These are phyloP conservation scores for Zhuliangozyma blackwelliae DNA, from an alignment of 1,139 yeast genomes.

Conservation along the genomic window DNA sequence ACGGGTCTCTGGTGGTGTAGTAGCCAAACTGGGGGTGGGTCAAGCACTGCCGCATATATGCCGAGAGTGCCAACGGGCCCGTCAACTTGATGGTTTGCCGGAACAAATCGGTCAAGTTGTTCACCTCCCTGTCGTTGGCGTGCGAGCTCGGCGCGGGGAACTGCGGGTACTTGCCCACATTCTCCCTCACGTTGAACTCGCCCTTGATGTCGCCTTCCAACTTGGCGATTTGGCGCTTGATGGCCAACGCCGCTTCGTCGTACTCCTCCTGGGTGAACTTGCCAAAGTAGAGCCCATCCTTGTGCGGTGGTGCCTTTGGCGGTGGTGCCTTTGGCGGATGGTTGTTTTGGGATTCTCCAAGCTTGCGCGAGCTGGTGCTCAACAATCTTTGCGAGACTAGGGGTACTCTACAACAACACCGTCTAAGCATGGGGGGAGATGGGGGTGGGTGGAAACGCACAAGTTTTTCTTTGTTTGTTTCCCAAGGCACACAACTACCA, in stretches of 20 bases:
- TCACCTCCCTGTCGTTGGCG: conserved; percentile 15
- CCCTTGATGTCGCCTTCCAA: conserved; percentile 40
- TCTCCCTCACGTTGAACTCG: conserved; percentile 32
- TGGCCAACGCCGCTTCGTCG: conserved; percentile 32
- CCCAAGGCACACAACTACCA: too few relatives aligned
- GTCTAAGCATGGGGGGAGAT: too few relatives aligned
- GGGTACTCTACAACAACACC: too few relatives aligned
- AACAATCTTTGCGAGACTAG: too few relatives aligned
- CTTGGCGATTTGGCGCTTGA: conserved; percentile 30
- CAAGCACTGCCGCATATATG: conserved; percentile 79
- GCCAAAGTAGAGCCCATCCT: conserved; percentile 21
- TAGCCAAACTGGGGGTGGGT: conserved; percentile 78
- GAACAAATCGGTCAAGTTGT: conserved; percentile 38
- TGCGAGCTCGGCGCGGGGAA: conserved; percentile 23
- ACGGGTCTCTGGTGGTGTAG: conserved; percentile 73
- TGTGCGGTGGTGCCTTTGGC: conserved; percentile 7
- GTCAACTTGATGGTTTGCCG: conserved; percentile 58
- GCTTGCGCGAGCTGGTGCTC: too few relatives aligned
- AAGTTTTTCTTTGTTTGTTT: too few relatives aligned
- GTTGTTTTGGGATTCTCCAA: too few relatives aligned
- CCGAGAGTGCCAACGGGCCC: conserved; percentile 72
- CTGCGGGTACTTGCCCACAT: conserved; percentile 32
- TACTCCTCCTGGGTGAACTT: conserved; percentile 40
- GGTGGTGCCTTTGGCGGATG: not conserved
- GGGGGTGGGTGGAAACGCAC: too few relatives aligned